Conservation (phyloP, 2,329 filamentous ascomycete genomes). For the Phialophora macrospora region DNA sequence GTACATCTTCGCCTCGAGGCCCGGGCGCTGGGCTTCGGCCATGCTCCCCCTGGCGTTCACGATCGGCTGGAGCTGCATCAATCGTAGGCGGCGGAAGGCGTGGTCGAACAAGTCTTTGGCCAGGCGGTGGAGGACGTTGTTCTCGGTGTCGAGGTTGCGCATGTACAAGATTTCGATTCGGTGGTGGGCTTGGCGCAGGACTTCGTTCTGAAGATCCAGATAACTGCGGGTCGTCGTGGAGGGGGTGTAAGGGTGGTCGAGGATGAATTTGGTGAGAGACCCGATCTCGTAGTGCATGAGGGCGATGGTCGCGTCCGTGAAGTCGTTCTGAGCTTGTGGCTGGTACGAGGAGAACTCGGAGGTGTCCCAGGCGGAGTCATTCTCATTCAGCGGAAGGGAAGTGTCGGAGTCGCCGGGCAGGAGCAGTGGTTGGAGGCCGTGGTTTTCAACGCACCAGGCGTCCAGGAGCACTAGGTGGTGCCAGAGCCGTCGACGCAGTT, state of each 20-base stretch:
- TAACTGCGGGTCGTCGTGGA: slow-evolving; percentile 12
- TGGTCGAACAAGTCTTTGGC: slow-evolving; percentile 14
- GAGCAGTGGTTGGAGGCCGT: slow-evolving; percentile 16
- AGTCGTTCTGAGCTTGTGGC: slow-evolving; percentile 6
- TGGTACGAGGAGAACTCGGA: slow-evolving; percentile 20
- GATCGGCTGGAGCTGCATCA: slow-evolving; percentile 21
- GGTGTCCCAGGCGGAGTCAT: slow-evolving; percentile 21
- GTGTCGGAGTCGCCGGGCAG: slow-evolving; percentile 4
- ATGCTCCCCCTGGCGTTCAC: slow-evolving; percentile 10
- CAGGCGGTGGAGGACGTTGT: slow-evolving; percentile 15
- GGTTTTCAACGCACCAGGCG: slow-evolving; percentile 56
- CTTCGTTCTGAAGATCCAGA: slow-evolving; percentile 20
- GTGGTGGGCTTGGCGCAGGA: slow-evolving; percentile 18
- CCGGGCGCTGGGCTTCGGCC: slow-evolving; percentile 10
- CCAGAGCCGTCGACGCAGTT: slow-evolving; percentile 47
- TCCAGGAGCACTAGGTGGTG: slow-evolving; percentile 42
- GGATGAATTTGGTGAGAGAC: slow-evolving; percentile 16
- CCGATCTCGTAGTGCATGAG: slow-evolving; percentile 21
- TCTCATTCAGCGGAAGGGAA: slow-evolving; percentile 12
- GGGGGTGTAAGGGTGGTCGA: slow-evolving; percentile 16
- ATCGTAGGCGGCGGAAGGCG: slow-evolving; percentile 10
- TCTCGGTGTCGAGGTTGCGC: slow-evolving; percentile 9
- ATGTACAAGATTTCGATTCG: slow-evolving; percentile 17
- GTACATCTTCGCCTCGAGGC: slow-evolving; percentile 19
- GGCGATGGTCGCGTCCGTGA: slow-evolving; percentile 17